These are phyloP conservation scores for Boletus semigastroideus DNA, from an alignment of 1,284 basidiomycete species.

Conservation along the genomic window DNA sequence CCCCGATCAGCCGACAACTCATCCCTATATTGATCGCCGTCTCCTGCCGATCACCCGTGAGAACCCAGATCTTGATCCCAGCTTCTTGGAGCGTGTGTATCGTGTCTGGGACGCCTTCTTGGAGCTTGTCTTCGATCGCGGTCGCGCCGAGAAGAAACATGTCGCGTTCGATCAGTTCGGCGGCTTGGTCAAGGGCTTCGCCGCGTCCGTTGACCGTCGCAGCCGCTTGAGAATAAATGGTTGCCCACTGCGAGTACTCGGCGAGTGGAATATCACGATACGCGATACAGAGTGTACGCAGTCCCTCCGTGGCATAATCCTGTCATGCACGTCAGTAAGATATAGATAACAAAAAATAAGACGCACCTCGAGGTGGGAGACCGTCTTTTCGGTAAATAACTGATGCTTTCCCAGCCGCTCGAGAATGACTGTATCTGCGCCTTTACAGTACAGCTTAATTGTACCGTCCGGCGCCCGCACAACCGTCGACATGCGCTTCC, in stretches of 20 bases:
- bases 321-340: not conserved
- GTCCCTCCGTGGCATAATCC: slow-evolving; percentile 96
- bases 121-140: slow-evolving; percentile 97
- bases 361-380: slow-evolving; percentile 84
- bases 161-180: slow-evolving; percentile 95
- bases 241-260: slow-evolving; percentile 89
- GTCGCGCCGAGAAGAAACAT: slow-evolving; percentile 93
- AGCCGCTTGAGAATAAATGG: slow-evolving; percentile 89
- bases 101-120: slow-evolving; percentile 97
- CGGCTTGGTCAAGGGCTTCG: slow-evolving; percentile 92
- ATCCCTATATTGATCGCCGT: slow-evolving; percentile 99
- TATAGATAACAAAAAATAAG: not conserved
- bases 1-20: slow-evolving; percentile 94
- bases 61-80: slow-evolving; percentile 99
- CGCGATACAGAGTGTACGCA: slow-evolving; percentile 95
- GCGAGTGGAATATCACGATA: slow-evolving; percentile 88
- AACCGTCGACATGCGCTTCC: slow-evolving; percentile 97
- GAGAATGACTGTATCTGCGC: slow-evolving; percentile 96
- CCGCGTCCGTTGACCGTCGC: slow-evolving; percentile 90
- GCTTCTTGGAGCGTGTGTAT: slow-evolving; percentile 98
- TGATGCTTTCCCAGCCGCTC: slow-evolving; percentile 85
- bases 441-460: slow-evolving; percentile 96
- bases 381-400: slow-evolving; percentile 82
- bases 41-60: slow-evolving; percentile 98
- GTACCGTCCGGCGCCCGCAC: slow-evolving; percentile 86